Evolutionary conservation across 768 basidiomycete species (phyloP), one percentile per base, ranked within the genome.

Genomic region (Psilocybe sp.): DNA sequence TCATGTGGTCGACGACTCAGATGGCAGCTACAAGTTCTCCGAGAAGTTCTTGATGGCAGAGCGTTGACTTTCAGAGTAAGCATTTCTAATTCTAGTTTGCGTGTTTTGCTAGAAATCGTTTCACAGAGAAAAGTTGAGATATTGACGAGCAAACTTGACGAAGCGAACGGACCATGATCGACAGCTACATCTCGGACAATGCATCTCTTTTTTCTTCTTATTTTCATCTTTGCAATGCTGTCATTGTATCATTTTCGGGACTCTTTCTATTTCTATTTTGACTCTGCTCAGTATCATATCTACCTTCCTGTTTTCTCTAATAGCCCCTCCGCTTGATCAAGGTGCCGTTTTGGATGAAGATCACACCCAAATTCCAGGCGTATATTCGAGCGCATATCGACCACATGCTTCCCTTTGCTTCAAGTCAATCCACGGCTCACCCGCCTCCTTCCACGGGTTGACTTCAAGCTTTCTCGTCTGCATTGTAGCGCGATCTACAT

Each of bases 341-440:
- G 87, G 87, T 89, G 85, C 87, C 84, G 64, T 69, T 58, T 77
- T 77, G 81, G 78, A 71, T 53, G 63, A 74, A 87, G 75, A 60
- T 60, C 69, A 70, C 76, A 77, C 73, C 78, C 78, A 77, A 75
- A 64, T 60, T 48, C 52, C 57, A 68, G 85, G 87, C 83, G 87
- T 89, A 89, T 89, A 66, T 73, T 84, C 80, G 83, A 85, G 85
- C 87, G 78, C 58, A 88, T 35, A 88, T 70, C 41, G 57, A 74
- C 54, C 39, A 52, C 46, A 40, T 34, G 40, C 32, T 35, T 13
- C 41, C 44, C 28, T 44, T 34, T 44, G 20, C 2, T 35, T 18
- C 44, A 23, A 32, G 51, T 16, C 44, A 46, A 32, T 46, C 44
- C 42, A 49, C 38, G n/a, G 34, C 40, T 31, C 10, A 8, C 16